Conservation (phyloP, 164 flowering plant species). For the Sextonia rubra region DNA sequence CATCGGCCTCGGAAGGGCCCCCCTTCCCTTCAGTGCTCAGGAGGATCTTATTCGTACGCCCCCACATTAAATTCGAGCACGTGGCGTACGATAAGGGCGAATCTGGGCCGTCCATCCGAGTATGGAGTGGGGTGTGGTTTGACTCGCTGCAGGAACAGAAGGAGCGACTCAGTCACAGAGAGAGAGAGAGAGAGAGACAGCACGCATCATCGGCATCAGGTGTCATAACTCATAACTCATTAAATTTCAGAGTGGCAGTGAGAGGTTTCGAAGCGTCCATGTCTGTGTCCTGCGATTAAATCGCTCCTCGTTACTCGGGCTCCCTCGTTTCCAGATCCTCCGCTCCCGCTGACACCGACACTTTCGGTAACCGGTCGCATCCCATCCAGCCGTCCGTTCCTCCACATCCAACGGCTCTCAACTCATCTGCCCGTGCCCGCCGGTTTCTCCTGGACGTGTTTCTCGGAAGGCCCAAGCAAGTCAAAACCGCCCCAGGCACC, state of each 20-base stretch:
- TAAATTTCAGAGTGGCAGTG: not conserved
- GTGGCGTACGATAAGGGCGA: slow-evolving; percentile 2
- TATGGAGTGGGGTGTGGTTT: not conserved
- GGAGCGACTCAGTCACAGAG: not conserved
- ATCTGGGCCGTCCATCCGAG: slow-evolving; percentile 30
- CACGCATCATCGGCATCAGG: not conserved
- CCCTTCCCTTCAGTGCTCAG: not conserved
- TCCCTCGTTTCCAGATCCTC: slow-evolving; percentile 30
- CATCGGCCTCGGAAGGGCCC: not conserved
- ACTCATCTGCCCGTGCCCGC: slow-evolving; percentile 19
- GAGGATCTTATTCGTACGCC: not conserved
- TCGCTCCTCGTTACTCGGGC: slow-evolving; percentile 21
- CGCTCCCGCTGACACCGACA: slow-evolving; percentile 49
- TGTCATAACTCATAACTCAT: not conserved
- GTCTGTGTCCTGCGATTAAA: slow-evolving; percentile 11
- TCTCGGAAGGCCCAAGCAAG: slow-evolving; percentile 24
- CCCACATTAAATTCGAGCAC: slow-evolving; percentile 3
- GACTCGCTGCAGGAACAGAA: not conserved
- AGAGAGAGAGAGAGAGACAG: too few species aligned
- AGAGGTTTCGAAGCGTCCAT: slow-evolving; percentile 17
- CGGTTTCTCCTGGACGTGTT: slow-evolving; percentile 33
- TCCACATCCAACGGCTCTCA: slow-evolving; percentile 14
- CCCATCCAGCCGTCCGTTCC: slow-evolving; percentile 15
- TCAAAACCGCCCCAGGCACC: not conserved
- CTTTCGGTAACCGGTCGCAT: slow-evolving; percentile 15